Evolutionary conservation across 2,329 filamentous ascomycete species (phyloP).

Genomic region (Colletotrichum cuscutae): DNA sequence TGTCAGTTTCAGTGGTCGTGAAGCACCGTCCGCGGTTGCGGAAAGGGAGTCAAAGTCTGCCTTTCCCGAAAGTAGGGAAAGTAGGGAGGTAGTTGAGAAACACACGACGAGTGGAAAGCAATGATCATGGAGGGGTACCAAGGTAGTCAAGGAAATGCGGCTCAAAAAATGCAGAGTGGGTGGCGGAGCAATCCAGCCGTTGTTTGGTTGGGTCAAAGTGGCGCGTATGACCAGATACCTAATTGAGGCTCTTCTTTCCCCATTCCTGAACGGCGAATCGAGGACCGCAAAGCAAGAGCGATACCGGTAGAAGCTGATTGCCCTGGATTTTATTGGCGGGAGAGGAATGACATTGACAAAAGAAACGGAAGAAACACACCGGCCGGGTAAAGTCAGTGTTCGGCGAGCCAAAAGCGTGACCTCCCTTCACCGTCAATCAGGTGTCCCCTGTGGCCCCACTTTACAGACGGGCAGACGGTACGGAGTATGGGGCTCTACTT

Average conservation of each 20-base stretch:
- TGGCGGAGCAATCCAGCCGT: background rate
- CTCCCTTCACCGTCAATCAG: background rate
- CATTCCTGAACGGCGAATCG: background rate
- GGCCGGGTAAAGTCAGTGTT: background rate
- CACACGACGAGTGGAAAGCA: too few relatives aligned
- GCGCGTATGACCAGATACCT: background rate
- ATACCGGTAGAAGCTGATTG: background rate
- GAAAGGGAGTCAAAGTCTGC: background rate
- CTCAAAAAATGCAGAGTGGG: background rate
- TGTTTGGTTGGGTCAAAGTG: background rate
- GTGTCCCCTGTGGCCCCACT: background rate
- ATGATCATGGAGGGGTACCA: too few relatives aligned
- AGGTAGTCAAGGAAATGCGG: background rate
- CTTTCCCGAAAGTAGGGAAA: background rate
- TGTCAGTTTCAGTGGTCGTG: background rate
- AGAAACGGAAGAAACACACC: too few relatives aligned
- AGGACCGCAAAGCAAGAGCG: too few relatives aligned
- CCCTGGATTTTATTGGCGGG: background rate
- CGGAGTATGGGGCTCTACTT: too few relatives aligned
- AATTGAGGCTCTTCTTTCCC: background rate
- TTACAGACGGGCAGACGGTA: background rate
- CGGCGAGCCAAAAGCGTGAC: too few relatives aligned
- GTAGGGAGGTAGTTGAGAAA: too few relatives aligned
- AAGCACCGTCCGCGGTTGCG: background rate
- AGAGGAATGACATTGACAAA: background rate